Conservation (phyloP, 441 rosid species). For the Raphanus hybrid region DNA sequence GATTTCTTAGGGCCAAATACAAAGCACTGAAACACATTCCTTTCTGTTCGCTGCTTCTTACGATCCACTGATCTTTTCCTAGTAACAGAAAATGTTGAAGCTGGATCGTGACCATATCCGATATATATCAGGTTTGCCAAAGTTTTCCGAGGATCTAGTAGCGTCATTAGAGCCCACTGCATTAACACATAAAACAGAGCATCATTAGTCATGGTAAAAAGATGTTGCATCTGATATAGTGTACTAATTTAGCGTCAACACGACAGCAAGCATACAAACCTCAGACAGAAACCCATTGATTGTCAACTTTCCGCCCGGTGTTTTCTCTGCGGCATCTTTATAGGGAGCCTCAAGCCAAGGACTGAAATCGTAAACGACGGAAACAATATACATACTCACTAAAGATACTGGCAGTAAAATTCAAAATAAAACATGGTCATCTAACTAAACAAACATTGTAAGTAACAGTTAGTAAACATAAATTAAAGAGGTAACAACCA, state of each 20-base stretch:
- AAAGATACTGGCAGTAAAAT: conserved; percentile 8
- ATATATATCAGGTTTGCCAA: conserved; percentile 69
- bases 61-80: conserved; percentile 64
- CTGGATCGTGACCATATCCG: conserved; percentile 67
- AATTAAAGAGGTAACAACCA: conserved; percentile 1
- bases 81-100: conserved; percentile 61
- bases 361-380: conserved; percentile 49
- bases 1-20: conserved; percentile 75
- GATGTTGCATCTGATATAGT: neutral
- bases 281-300: conserved; percentile 62
- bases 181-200: conserved; percentile 40
- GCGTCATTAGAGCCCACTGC: conserved; percentile 85
- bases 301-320: conserved; percentile 56
- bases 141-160: conserved; percentile 56
- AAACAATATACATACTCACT: conserved; percentile 1
- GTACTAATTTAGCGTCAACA: conserved; percentile 14
- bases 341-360: conserved; percentile 76
- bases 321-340: conserved; percentile 64
- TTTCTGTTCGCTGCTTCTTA: conserved; percentile 69
- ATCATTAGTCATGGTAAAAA: conserved; percentile 27
- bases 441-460: conserved; percentile 28
- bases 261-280: conserved; percentile 52
- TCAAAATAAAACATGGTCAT: conserved; percentile 17
- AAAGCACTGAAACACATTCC: conserved; percentile 66
- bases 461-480: conserved; percentile 16